Evolutionary conservation across 352 stramenopile species (phyloP), one percentile per base, ranked within the genome.

Genomic region (Globisporangium acanthophoron): DNA sequence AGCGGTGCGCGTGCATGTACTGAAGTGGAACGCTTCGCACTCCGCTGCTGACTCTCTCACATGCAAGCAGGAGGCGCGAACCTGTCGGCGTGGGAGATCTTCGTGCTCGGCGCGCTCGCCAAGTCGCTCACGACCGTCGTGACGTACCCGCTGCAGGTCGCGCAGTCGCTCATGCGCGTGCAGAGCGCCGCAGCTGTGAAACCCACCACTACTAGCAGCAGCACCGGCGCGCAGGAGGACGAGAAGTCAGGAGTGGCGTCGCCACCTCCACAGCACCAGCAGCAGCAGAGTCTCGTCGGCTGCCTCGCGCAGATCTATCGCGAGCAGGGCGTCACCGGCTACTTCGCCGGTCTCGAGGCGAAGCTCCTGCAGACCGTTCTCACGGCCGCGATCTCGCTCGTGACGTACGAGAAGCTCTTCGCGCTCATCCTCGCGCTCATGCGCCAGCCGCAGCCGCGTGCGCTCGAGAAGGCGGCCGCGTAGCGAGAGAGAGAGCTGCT

Each of bases 351-450:
- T 5, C 89, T 98, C 62, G 80, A 94, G 59, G 88, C 93, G 12
- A 98, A 98, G 67, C 70, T 98, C 16, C 61, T 97, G 44, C 93
- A 98, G 66, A 98, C 95, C 1, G 92, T 98, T 21, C 71, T 98
- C 46, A 98, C 90, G 0, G 90, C 87, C 7, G 89, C 91, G 51
- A 94, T 98, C 65, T 96, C 87, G 40, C 95, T 97, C 60, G 77
- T 98, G 59, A 96, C 88, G 18, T 98, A 98, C 75, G 94, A 98
- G 61, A 94, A 97, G 67, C 85, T 97, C 52, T 59, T 88, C 46
- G 67, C 71, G 16, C 52, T 87, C 33, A 86, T 87, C 51, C 57
- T 88, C 46, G 24, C 84, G 48, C 35, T 87, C 54, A 63, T 88
- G 64, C 69, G 76, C 31, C 73, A 81, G 57, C 13, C 37, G 39